phyloP scores from a whole-genome alignment of 2,329 filamentous ascomycete genomes.

The Hypomyces perniciosus region DNA sequence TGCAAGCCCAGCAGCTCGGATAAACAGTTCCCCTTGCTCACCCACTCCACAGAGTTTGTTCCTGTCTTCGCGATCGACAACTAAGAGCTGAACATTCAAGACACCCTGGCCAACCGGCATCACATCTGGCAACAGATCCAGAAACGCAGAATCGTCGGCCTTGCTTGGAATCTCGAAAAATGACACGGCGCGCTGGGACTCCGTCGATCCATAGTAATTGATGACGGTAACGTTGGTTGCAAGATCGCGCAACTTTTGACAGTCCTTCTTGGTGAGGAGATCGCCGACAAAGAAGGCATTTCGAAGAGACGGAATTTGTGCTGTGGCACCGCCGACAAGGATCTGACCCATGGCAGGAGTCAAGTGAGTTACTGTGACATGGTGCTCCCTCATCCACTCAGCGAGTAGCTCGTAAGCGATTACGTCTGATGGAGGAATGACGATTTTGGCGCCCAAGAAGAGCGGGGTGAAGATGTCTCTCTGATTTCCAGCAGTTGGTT shows the following conservation, averaged over 20 bases:
- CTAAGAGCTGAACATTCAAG: slow-evolving; percentile 79
- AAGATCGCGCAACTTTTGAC: slow-evolving; percentile 66
- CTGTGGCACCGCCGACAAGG: slow-evolving; percentile 73
- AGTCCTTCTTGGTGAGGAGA: slow-evolving; percentile 78
- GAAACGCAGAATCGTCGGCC: slow-evolving; percentile 49
- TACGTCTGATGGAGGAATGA: slow-evolving; percentile 74
- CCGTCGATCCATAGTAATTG: slow-evolving; percentile 86
- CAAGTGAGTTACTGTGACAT: slow-evolving; percentile 75
- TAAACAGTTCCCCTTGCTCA: slow-evolving; percentile 77
- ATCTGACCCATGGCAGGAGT: slow-evolving; percentile 98
- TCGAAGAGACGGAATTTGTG: slow-evolving; percentile 70
- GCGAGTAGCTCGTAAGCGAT: slow-evolving; percentile 79
- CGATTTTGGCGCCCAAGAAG: slow-evolving; percentile 72
- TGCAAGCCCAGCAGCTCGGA: slow-evolving; percentile 76
- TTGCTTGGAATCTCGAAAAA: slow-evolving; percentile 72
- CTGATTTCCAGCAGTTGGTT: too few species aligned
- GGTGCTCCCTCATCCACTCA: slow-evolving; percentile 78
- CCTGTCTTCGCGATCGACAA: slow-evolving; percentile 64
- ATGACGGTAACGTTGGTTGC: slow-evolving; percentile 70
- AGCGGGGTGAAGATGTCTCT: slow-evolving; percentile 79
- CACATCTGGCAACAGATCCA: slow-evolving; percentile 52
- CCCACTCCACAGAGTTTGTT: slow-evolving; percentile 72
- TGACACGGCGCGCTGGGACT: slow-evolving; percentile 74
- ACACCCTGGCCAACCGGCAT: slow-evolving; percentile 83
- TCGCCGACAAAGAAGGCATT: slow-evolving; percentile 90